Conservation (phyloP, 495 filamentous ascomycete genomes). For the Penicillium maclennaniae region DNA sequence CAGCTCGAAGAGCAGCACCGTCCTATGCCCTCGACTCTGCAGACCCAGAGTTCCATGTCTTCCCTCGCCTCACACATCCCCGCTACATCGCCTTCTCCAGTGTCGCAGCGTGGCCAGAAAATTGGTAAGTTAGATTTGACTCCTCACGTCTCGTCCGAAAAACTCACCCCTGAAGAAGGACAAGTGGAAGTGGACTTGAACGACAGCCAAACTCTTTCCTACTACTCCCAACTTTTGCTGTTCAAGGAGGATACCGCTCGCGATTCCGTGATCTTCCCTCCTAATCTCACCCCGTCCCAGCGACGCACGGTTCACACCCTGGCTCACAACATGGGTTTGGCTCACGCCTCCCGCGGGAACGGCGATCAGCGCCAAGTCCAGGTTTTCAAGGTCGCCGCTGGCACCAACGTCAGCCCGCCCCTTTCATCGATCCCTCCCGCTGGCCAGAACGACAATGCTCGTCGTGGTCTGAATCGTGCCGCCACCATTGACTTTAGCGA, state of each 20-base stretch:
- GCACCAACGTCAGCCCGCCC: slow-evolving; percentile 63
- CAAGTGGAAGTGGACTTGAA: slow-evolving; percentile 78
- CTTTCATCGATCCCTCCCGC: slow-evolving; percentile 52
- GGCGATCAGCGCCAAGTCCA: slow-evolving; percentile 84
- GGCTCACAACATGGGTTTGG: slow-evolving; percentile 90
- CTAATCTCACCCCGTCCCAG: slow-evolving; percentile 73
- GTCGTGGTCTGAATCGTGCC: slow-evolving; percentile 82
- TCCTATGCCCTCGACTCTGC: slow-evolving; percentile 60
- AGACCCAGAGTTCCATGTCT: slow-evolving; percentile 78
- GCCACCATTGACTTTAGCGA: slow-evolving; percentile 99
- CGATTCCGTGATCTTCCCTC: slow-evolving; percentile 79
- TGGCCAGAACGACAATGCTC: slow-evolving; percentile 67
- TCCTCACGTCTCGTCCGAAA: not conserved
- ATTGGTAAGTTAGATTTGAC: slow-evolving; percentile 47
- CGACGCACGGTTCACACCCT: slow-evolving; percentile 89
- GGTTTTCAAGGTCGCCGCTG: slow-evolving; percentile 67
- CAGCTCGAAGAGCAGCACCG: slow-evolving; percentile 97
- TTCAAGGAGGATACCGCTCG: slow-evolving; percentile 77
- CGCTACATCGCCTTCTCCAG: slow-evolving; percentile 69
- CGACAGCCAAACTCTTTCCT: slow-evolving; percentile 79
- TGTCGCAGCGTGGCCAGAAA: slow-evolving; percentile 58
- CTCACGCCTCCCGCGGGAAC: slow-evolving; percentile 81
- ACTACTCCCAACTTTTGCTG: slow-evolving; percentile 81
- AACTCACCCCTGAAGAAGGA: slow-evolving; percentile 10
- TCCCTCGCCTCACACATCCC: slow-evolving; percentile 72